These are phyloP conservation scores for Calonectria henricotiae DNA, from an alignment of 2,329 filamentous ascomycete species.

Conservation along the genomic window DNA sequence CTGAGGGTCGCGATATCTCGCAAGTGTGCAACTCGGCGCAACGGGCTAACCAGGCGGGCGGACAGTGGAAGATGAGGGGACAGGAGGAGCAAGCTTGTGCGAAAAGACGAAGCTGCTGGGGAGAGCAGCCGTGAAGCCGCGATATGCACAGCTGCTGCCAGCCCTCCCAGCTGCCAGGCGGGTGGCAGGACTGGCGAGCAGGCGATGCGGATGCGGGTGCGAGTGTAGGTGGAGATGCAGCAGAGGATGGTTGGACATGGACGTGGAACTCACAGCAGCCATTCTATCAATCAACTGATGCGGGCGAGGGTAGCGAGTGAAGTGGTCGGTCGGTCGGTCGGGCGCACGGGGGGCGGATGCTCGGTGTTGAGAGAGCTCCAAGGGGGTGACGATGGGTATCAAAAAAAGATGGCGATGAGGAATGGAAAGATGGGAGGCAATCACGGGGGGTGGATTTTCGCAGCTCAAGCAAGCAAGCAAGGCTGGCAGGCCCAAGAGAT, in stretches of 20 bases:
- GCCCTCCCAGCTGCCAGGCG: slow-evolving; percentile 31
- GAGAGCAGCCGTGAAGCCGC: background rate
- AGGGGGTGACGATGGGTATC: slow-evolving; percentile 55
- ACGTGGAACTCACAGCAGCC: slow-evolving; percentile 61
- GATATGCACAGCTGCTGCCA: slow-evolving; percentile 15
- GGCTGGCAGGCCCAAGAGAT: slow-evolving; percentile 52
- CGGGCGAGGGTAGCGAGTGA: slow-evolving; percentile 48
- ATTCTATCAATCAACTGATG: slow-evolving; percentile 60
- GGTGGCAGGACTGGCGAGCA: slow-evolving; percentile 32
- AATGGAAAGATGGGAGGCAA: slow-evolving; percentile 53
- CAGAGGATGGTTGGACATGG: slow-evolving; percentile 18
- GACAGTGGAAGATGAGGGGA: slow-evolving; percentile 19
- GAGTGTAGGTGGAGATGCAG: slow-evolving; percentile 21
- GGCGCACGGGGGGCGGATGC: slow-evolving; percentile 30
- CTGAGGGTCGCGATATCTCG: slow-evolving; percentile 24
- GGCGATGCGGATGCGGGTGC: slow-evolving; percentile 24
- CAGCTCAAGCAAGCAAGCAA: slow-evolving; percentile 53
- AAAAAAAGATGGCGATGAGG: slow-evolving; percentile 54
- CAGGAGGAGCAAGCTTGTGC: slow-evolving; percentile 14
- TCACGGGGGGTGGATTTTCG: slow-evolving; percentile 56
- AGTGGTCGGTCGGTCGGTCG: slow-evolving; percentile 45
- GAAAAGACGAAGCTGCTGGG: slow-evolving; percentile 8
- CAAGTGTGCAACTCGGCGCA: slow-evolving; percentile 16
- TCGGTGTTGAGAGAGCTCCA: slow-evolving; percentile 46
- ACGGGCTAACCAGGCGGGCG: slow-evolving; percentile 1